Conservation (phyloP, 1,284 basidiomycete species). For the Amylostereum areolatum region DNA sequence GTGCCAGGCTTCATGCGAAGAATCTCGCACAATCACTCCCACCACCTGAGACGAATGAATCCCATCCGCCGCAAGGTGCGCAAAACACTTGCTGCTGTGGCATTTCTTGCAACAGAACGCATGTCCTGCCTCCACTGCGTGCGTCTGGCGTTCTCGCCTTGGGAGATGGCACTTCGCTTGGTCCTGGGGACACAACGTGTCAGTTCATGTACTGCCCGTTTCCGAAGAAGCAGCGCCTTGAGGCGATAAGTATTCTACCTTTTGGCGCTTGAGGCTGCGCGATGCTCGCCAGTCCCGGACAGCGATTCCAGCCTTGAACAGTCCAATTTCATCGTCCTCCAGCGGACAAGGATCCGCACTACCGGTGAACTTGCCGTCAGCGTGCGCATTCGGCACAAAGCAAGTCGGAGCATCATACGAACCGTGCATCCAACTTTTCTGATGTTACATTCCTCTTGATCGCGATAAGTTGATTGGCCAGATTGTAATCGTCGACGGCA, state of each 20-base stretch:
- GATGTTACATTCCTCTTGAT: too few species aligned
- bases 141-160: not conserved
- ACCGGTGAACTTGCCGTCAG: not conserved
- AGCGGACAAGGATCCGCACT: constrained; percentile 4
- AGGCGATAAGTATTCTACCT: too few species aligned
- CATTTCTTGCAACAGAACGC: constrained; percentile 42
- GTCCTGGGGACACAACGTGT: not conserved
- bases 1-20: constrained; percentile 33
- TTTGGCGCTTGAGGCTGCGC: too few species aligned
- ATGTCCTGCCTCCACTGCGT: not conserved
- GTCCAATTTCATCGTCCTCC: constrained; percentile 12
- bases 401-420: not conserved
- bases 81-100: constrained; percentile 43
- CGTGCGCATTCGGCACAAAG: not conserved
- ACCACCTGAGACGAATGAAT: constrained; percentile 45
- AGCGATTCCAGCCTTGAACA: constrained; percentile 30
- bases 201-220: too few species aligned
- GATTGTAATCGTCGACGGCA: constrained; percentile 34
- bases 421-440: too few species aligned
- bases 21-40: not conserved
- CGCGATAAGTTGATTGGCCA: constrained; percentile 16
- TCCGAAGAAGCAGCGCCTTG: too few species aligned
- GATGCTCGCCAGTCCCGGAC: constrained; percentile 20
- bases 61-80: constrained; percentile 38
- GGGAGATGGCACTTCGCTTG: not conserved